phyloP scores from a whole-genome alignment of 495 filamentous ascomycete genomes.

The Staphylotrichum tortipilum region DNA sequence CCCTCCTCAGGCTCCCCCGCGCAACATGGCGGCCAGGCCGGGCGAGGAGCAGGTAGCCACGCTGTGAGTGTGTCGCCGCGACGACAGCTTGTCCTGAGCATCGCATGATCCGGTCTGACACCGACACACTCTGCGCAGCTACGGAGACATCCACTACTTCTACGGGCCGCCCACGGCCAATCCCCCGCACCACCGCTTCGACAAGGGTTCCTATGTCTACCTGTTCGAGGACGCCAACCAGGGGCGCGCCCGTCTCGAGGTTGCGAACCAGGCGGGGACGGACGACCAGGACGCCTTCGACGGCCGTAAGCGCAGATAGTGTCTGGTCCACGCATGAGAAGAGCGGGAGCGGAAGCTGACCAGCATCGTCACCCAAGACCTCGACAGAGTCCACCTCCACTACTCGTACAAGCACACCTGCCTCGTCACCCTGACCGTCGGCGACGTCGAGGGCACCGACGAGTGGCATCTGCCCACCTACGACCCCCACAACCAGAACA shows the following conservation, averaged over 20 bases:
- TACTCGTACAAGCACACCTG: slow-evolving; percentile 75
- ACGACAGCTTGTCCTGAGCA: no score
- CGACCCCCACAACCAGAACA: slow-evolving; percentile 59
- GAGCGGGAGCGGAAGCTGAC: slow-evolving; percentile 1
- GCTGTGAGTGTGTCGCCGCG: slow-evolving; percentile 49
- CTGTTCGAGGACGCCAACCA: slow-evolving; percentile 66
- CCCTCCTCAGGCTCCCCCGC: neutral
- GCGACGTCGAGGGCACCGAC: slow-evolving; percentile 42
- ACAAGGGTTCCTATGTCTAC: slow-evolving; percentile 83
- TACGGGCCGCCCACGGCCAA: slow-evolving; percentile 63
- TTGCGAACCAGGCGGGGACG: slow-evolving; percentile 80
- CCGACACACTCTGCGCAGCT: slow-evolving; percentile 43
- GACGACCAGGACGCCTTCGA: slow-evolving; percentile 85
- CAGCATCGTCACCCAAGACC: slow-evolving; percentile 29
- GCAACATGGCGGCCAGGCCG: slow-evolving; percentile 61
- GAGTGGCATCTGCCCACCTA: slow-evolving; percentile 74
- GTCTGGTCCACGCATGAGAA: no score
- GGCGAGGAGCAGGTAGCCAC: slow-evolving; percentile 74
- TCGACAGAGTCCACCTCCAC: slow-evolving; percentile 55
- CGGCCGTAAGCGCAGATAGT: slow-evolving; percentile 69
- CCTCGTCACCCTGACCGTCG: slow-evolving; percentile 66
- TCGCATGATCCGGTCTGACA: no score
- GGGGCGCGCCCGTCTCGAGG: slow-evolving; percentile 63
- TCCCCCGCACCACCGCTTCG: slow-evolving; percentile 76
- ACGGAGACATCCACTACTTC: slow-evolving; percentile 84